These are phyloP conservation scores for Botryobasidium botryosum DNA, from an alignment of 768 basidiomycete genomes.

Conservation along the genomic window DNA sequence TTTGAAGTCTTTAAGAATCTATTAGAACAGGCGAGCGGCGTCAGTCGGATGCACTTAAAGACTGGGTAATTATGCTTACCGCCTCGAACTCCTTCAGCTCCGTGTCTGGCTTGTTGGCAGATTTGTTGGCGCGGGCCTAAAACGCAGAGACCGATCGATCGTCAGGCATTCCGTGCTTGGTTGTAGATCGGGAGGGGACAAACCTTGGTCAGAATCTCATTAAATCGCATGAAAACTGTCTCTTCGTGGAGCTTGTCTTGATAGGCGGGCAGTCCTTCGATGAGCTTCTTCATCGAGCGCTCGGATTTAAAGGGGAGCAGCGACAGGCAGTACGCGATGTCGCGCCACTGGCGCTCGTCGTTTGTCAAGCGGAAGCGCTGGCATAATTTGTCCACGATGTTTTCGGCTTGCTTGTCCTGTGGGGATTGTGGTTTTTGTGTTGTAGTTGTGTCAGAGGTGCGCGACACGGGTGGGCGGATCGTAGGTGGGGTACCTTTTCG, in stretches of 20 bases:
- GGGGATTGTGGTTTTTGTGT: no score
- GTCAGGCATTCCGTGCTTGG: no score
- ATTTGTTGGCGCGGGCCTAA: constrained; percentile 79
- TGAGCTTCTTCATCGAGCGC: constrained; percentile 86
- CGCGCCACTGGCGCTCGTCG: constrained; percentile 89
- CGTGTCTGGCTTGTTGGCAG: constrained; percentile 77
- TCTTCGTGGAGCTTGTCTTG: constrained; percentile 91
- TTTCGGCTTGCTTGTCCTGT: constrained; percentile 96
- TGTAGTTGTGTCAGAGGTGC: no score
- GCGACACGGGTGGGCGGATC: no score
- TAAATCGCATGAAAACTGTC: constrained; percentile 61
- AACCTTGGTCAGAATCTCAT: constrained; percentile 83
- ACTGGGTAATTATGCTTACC: constrained; percentile 23
- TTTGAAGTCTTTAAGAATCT: constrained; percentile 76
- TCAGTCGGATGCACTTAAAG: constrained; percentile 8
- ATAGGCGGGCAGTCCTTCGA: constrained; percentile 83
- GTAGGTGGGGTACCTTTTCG: constrained; percentile 52
- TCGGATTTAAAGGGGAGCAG: constrained; percentile 95
- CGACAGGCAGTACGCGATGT: constrained; percentile 90
- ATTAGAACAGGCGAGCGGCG: background rate
- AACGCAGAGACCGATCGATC: no score
- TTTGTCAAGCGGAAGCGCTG: constrained; percentile 82
- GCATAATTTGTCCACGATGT: constrained; percentile 93
- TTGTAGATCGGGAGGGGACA: no score
- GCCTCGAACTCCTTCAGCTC: constrained; percentile 91